Percentiles rank a stretch among this genome's conserved stretches.
phyloP scores from a whole-genome alignment of 208 protist genomes.

The Angomonas deanei region DNA sequence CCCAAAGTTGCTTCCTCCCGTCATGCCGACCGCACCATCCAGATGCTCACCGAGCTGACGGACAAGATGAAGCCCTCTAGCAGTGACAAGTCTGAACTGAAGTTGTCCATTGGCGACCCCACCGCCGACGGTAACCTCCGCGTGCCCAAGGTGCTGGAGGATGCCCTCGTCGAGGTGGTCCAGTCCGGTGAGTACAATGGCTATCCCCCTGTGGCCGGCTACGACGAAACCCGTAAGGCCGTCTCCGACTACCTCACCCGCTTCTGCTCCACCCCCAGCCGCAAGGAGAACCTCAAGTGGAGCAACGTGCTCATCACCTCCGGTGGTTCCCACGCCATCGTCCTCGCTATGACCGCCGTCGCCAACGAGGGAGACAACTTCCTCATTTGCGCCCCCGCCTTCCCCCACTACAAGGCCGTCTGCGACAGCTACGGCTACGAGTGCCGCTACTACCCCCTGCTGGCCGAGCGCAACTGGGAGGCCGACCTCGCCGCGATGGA shows the following conservation, averaged over 20 bases:
- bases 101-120: constrained; percentile 55
- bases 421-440: constrained; percentile 78
- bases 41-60: constrained; percentile 17
- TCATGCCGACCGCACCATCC: constrained; percentile 13
- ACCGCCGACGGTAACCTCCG: constrained; percentile 52
- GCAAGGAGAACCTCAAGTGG: constrained; percentile 28
- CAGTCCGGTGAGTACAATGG: constrained; percentile 52
- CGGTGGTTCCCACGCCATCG: constrained; percentile 87
- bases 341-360: constrained; percentile 78
- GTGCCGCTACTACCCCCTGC: constrained; percentile 69
- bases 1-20: constrained; percentile 3
- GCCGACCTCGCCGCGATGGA: constrained; percentile 74
- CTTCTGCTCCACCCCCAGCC: constrained; percentile 30
- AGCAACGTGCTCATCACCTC: constrained; percentile 79
- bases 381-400: constrained; percentile 85
- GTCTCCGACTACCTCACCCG: constrained; percentile 42
- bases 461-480: constrained; percentile 87
- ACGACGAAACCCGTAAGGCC: constrained; percentile 46
- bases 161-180: constrained; percentile 48
- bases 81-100: constrained; percentile 13
- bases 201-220: constrained; percentile 59
- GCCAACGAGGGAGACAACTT: constrained; percentile 87
- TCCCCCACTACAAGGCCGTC: constrained; percentile 93
- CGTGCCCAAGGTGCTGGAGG: constrained; percentile 17
- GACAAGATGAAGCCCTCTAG: constrained; percentile 17